Evolutionary conservation across 2,329 filamentous ascomycete genomes (phyloP).

Genomic region (Trichoderma afroharzianum): DNA sequence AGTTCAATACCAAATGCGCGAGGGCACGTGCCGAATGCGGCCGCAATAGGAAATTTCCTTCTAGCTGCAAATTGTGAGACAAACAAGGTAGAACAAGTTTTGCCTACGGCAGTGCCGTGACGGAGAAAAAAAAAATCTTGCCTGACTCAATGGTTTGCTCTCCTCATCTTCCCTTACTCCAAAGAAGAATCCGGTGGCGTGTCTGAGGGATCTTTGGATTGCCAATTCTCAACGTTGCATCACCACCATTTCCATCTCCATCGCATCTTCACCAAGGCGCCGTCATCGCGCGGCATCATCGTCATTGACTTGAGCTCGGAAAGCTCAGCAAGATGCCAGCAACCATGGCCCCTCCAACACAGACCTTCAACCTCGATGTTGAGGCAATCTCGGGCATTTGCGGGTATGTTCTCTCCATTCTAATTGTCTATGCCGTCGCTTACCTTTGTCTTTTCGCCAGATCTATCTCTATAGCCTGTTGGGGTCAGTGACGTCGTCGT

Average conservation of each 20-base stretch:
- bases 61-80: slow-evolving; percentile 1
- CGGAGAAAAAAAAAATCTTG: neutral
- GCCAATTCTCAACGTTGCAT: neutral
- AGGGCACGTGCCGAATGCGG: slow-evolving; percentile 4
- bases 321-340: neutral
- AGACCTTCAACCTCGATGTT: slow-evolving; percentile 69
- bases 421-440: neutral
- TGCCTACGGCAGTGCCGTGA: neutral
- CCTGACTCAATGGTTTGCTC: neutral
- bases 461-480: slow-evolving; percentile 94
- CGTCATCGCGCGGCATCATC: neutral
- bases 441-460: slow-evolving; percentile 39
- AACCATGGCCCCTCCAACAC: slow-evolving; percentile 54
- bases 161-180: neutral
- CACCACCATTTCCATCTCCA: neutral
- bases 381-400: slow-evolving; percentile 90
- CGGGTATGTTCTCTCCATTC: slow-evolving; percentile 52
- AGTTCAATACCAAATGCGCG: neutral
- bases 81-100: neutral
- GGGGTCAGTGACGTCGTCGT: slow-evolving; percentile 45
- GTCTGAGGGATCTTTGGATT: neutral
- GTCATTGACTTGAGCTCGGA: neutral
- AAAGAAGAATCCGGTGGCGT: neutral
- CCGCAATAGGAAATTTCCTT: slow-evolving; percentile 11
- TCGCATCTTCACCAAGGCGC: neutral